A percentile compares a stretch with the other conserved stretches of the same genome.
Evolutionary conservation across 2,329 filamentous ascomycete genomes (phyloP).

Genomic region (Aspergillus transmontanensis): DNA sequence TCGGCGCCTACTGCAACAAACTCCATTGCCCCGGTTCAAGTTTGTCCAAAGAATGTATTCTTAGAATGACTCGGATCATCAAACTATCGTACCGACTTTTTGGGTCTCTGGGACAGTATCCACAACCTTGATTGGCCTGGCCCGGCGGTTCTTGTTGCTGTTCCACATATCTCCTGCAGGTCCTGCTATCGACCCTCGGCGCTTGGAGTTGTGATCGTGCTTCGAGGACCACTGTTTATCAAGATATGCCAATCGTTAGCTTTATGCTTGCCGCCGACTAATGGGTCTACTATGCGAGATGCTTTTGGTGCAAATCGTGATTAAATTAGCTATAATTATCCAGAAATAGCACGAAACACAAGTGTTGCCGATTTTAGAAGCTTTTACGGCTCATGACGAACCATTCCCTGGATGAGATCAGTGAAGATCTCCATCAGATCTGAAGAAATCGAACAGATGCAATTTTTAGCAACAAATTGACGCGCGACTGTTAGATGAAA

Average conservation of each 20-base stretch:
- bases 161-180: conserved; percentile 5
- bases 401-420: conserved; percentile 24
- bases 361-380: conserved; percentile 28
- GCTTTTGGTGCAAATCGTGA: conserved; percentile 11
- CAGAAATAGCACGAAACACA: conserved; percentile 30
- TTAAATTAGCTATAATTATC: conserved; percentile 22
- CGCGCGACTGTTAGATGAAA: conserved; percentile 43
- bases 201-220: conserved; percentile 16
- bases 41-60: conserved; percentile 16
- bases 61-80: conserved; percentile 26
- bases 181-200: conserved; percentile 19
- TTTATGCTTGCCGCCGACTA: conserved; percentile 24
- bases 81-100: conserved; percentile 22
- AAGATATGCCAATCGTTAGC: conserved; percentile 9
- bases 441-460: conserved; percentile 36
- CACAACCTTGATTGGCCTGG: conserved; percentile 2
- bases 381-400: conserved; percentile 24
- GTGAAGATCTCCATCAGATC: conserved; percentile 21
- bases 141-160: conserved; percentile 14
- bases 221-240: conserved; percentile 13
- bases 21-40: conserved; percentile 15
- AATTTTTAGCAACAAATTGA: conserved; percentile 45
- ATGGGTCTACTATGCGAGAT: conserved; percentile 14
- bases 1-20: conserved; percentile 32
- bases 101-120: background rate